Evolutionary conservation across 2,329 filamentous ascomycete species (phyloP).

Genomic region (Didymella lethalis): DNA sequence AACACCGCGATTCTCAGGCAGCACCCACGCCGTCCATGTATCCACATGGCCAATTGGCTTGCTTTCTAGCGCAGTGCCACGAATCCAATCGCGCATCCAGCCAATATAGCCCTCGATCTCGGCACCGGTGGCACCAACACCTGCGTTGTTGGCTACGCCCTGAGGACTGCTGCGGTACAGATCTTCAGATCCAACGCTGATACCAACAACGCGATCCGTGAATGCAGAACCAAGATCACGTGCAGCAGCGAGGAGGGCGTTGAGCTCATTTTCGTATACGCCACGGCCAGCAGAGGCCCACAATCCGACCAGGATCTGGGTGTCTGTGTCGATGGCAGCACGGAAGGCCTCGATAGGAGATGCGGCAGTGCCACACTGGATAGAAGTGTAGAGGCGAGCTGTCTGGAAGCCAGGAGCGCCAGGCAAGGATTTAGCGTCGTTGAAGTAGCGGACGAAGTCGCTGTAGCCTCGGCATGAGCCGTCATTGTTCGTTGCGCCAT

Average conservation of each 20-base stretch:
- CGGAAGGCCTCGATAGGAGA: conserved; percentile 35
- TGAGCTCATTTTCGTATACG: conserved; percentile 74
- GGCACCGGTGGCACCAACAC: conserved; percentile 68
- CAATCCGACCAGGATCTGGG: conserved; percentile 78
- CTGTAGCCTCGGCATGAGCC: conserved; percentile 66
- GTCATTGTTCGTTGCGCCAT: conserved; percentile 68
- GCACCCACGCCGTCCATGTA: conserved; percentile 77
- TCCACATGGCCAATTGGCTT: conserved; percentile 82
- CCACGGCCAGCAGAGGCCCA: conserved; percentile 76
- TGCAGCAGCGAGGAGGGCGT: conserved; percentile 74
- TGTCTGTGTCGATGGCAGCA: conserved; percentile 75
- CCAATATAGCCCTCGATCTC: conserved; percentile 73
- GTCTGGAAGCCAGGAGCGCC: conserved; percentile 71
- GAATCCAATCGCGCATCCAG: conserved; percentile 69
- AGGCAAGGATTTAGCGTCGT: conserved; percentile 67
- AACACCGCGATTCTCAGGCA: conserved; percentile 73
- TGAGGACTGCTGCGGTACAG: conserved; percentile 66
- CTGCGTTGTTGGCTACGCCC: conserved; percentile 67
- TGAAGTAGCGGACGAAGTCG: conserved; percentile 76
- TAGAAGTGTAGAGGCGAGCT: conserved; percentile 75
- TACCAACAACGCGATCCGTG: conserved; percentile 73
- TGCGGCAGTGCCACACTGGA: conserved; percentile 71
- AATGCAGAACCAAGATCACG: conserved; percentile 71
- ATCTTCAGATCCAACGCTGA: conserved; percentile 86
- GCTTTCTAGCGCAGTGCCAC: conserved; percentile 65